Base-by-base conservation (phyloP, 2,329 filamentous ascomycete genomes). In the Monosporascus cannonballus region DNA sequence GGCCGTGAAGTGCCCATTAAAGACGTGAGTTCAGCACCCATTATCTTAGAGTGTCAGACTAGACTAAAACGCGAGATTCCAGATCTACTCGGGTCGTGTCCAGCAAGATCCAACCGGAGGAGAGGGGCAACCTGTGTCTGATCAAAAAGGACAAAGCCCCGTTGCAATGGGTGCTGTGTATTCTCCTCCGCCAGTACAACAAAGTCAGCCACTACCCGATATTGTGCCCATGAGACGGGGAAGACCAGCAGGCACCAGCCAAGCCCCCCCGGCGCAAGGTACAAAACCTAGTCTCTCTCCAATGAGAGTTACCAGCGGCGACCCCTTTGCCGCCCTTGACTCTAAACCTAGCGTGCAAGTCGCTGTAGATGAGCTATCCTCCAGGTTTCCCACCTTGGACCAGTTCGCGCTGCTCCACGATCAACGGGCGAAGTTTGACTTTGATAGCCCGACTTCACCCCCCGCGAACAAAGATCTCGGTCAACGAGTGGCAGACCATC, bases 201-300 rank as follows among this genome's bases (percentile, higher is more conserved):
- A 87, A 53, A 51, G 50, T 51, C 83, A 87, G 60, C 75, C 79
- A 8, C 85, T 97, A 51, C 94, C 94, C 8, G 90, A 96, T 24
- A 90, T 99, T 56, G 85, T 89, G 38, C 94, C 93, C 1, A 97
- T 97, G 94, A 83, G 94, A 55, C 82, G 94, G 72, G 94, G 94
- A 4, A 79, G 90, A 56, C 88, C 91, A 18, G 71, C 76, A 24
- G 69, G 69, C 5, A 64, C 73, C 17, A 68, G 71, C 8, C 72
- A 73, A 20, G 63, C 67, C 25, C 56, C 27, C 49, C 63, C 52
- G 53, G 68, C 72, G 24, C 74, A 75, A 52, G 65, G 71, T 48
- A 59, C 74, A 39, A 85, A 83, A 64, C 81, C 80, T 50, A 86
- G 74, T 61, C 80, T 84, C 7, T 90, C 89, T 5, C 87, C 90